A percentile compares a stretch with the other conserved stretches of the same genome.
These are phyloP conservation scores for Yarrowia deformans DNA, from an alignment of 805 yeast genomes.

Conservation along the genomic window DNA sequence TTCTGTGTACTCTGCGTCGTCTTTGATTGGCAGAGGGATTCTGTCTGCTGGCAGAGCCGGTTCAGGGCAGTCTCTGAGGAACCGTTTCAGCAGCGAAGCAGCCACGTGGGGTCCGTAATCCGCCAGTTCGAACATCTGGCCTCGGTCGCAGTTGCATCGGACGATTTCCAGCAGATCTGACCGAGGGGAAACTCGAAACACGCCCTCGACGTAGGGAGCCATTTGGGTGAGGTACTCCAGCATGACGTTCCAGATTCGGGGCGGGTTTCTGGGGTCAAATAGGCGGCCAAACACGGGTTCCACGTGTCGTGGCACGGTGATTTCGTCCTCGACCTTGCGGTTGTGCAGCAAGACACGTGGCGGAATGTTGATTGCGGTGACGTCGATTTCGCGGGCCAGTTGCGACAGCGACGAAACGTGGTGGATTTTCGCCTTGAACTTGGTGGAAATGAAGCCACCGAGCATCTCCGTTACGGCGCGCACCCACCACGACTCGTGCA, in stretches of 20 bases:
- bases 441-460: constrained; percentile 64
- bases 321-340: constrained; percentile 58
- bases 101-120: constrained; percentile 65
- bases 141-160: constrained; percentile 53
- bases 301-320: constrained; percentile 58
- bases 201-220: constrained; percentile 42
- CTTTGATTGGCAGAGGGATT: constrained; percentile 63
- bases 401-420: constrained; percentile 62
- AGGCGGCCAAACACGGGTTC: constrained; percentile 49
- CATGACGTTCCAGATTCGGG: constrained; percentile 51
- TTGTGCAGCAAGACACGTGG: constrained; percentile 77
- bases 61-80: constrained; percentile 59
- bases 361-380: constrained; percentile 77
- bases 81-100: constrained; percentile 55
- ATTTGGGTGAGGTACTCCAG: constrained; percentile 41
- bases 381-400: constrained; percentile 68
- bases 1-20: constrained; percentile 56
- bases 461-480: constrained; percentile 77
- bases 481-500: constrained; percentile 91
- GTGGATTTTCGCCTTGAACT: constrained; percentile 54
- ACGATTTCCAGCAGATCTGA: constrained; percentile 46
- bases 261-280: constrained; percentile 43
- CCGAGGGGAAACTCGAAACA: constrained; percentile 45
- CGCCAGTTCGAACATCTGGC: constrained; percentile 60
- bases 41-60: constrained; percentile 61